A percentile compares a stretch with the other conserved stretches of the same genome.
Conservation (phyloP, 805 yeast species). For the Candida hungchunana region DNA sequence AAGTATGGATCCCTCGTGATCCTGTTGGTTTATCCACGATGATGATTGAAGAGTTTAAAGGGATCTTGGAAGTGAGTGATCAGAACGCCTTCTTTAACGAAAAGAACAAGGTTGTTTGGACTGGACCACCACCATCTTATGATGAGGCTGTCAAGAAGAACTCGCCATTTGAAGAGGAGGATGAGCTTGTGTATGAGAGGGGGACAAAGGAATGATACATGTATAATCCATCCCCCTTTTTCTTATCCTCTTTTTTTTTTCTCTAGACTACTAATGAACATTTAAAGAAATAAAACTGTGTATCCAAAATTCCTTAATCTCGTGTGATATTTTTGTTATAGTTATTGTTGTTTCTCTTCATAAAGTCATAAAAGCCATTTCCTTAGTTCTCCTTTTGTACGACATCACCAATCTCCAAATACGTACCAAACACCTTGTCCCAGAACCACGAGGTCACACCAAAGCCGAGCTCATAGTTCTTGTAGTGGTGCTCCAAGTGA, state of each 20-base stretch:
- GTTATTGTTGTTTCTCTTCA: too few species aligned
- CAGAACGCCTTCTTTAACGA: constrained; percentile 57
- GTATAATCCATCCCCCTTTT: too few species aligned
- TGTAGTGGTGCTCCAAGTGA: constrained; percentile 96
- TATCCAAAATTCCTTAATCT: too few species aligned
- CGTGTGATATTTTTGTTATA: background rate
- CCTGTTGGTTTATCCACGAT: constrained; percentile 72
- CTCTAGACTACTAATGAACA: too few species aligned
- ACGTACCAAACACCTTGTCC: constrained; percentile 90
- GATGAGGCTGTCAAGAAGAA: constrained; percentile 15
- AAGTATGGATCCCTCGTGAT: constrained; percentile 91
- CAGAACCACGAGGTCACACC: constrained; percentile 94
- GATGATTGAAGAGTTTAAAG: constrained; percentile 52
- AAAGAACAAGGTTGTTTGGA: constrained; percentile 43
- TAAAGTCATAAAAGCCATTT: too few species aligned
- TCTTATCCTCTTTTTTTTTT: too few species aligned
- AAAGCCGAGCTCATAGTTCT: constrained; percentile 93
- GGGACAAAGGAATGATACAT: too few species aligned
- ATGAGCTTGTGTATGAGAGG: background rate
- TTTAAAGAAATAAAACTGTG: too few species aligned
- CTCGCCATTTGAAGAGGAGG: constrained; percentile 1
- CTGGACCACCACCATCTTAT: constrained; percentile 47
- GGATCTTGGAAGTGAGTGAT: constrained; percentile 60
- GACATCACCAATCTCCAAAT: constrained; percentile 39
- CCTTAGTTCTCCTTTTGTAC: constrained; percentile 16